phyloP scores from a whole-genome alignment of 371 early-diverging fungal genomes.

The Apophysomyces trapeziformis region DNA sequence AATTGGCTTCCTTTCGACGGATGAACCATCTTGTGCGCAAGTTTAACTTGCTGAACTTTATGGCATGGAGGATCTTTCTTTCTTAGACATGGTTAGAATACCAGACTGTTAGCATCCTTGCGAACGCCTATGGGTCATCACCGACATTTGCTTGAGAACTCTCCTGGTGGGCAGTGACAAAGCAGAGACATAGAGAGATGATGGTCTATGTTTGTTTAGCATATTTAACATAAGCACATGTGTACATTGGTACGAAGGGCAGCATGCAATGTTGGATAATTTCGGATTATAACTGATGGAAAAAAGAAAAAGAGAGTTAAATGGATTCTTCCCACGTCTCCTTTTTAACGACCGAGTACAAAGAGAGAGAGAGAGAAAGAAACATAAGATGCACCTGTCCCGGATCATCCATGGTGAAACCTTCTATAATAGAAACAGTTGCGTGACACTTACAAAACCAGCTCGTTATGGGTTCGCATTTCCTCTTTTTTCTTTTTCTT shows the following conservation, averaged over 20 bases:
- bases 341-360: background rate
- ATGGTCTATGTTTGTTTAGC: background rate
- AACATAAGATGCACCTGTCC: background rate
- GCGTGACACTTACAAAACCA: constrained; percentile 1
- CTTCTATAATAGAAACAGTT: background rate
- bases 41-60: no score
- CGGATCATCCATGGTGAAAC: constrained; percentile 5
- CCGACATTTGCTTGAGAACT: no score
- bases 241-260: background rate
- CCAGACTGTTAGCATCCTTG: no score
- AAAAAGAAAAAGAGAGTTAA: background rate
- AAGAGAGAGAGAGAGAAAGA: no score
- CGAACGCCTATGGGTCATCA: no score
- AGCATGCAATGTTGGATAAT: constrained; percentile 6
- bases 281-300: background rate
- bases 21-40: no score
- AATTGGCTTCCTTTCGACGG: no score
- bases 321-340: background rate
- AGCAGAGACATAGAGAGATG: background rate
- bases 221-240: background rate
- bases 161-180: no score
- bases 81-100: no score
- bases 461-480: background rate
- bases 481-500: constrained; percentile 1
- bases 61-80: no score